Percentiles rank a stretch among this genome's conserved stretches.
Conservation (phyloP, 805 yeast genomes). For the Pichia rugopelliculosa region DNA sequence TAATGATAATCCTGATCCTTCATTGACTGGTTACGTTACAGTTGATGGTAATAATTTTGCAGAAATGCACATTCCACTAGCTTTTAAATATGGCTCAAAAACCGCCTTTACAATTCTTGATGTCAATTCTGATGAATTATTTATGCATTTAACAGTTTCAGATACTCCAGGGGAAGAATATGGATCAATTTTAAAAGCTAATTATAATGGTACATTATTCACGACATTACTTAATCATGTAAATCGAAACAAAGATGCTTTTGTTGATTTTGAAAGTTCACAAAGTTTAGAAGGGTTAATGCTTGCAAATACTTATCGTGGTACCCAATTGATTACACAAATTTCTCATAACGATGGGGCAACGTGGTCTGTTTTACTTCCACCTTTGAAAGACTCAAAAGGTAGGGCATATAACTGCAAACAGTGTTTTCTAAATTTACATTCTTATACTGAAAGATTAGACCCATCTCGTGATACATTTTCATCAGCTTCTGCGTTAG, state of each 20-base stretch:
- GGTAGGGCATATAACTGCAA: slow-evolving; percentile 48
- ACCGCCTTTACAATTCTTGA: slow-evolving; percentile 77
- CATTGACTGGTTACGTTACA: slow-evolving; percentile 65
- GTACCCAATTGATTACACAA: slow-evolving; percentile 57
- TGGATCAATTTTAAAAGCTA: slow-evolving; percentile 81
- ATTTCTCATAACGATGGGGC: slow-evolving; percentile 91
- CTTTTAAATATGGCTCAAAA: slow-evolving; percentile 49
- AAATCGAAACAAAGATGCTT: slow-evolving; percentile 67
- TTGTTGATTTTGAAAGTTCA: slow-evolving; percentile 82
- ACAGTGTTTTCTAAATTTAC: slow-evolving; percentile 75
- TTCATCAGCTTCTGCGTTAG: slow-evolving; percentile 84
- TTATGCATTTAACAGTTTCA: slow-evolving; percentile 75
- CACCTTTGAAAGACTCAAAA: slow-evolving; percentile 60
- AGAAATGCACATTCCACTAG: slow-evolving; percentile 69
- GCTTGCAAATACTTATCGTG: slow-evolving; percentile 56
- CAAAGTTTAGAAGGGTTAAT: slow-evolving; percentile 82
- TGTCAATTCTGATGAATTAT: slow-evolving; percentile 61
- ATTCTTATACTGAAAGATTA: slow-evolving; percentile 81
- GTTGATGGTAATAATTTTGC: slow-evolving; percentile 74
- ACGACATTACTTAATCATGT: slow-evolving; percentile 61
- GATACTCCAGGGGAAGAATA: slow-evolving; percentile 43
- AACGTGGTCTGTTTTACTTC: slow-evolving; percentile 64
- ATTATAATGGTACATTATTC: slow-evolving; percentile 85
- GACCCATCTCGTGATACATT: slow-evolving; percentile 73
- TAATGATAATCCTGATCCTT: slow-evolving; percentile 38